Evolutionary conservation across 176 grass and related monocot species (phyloP), one percentile per base, ranked within the genome.

Genomic region (Elaeis guineensis): DNA sequence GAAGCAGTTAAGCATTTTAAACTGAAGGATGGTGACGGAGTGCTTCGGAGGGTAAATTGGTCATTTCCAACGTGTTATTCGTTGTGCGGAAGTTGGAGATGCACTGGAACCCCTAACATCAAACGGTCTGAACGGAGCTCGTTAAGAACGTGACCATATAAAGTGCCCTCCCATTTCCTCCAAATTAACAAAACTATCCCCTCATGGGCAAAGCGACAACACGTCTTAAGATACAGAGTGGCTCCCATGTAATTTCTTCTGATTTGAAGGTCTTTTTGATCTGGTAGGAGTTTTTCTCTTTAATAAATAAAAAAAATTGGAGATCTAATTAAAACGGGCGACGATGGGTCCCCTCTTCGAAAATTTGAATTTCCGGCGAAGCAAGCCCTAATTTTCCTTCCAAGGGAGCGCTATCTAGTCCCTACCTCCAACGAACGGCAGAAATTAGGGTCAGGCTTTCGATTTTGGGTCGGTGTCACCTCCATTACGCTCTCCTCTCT

Each of bases 41-140:
- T 3, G 0, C 35, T 35, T 1, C 1, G 32, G 9, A 44, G 35
- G 35, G 35, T 12, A 44, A 44, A 44, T 44, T 44, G 11, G 35
- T 44, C 14, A 44, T 44, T 44, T 44, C 35, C 35, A 44, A 0
- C 35, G 9, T 12, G 35, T 44, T 44, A 44, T 9, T 12, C 35
- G 35, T 44, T 14, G 9, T 0, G 8, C 3, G 35, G 35, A 44
- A 44, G 35, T 12, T 39, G 35, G 8, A 39, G 8, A 12, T 39
- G 1, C 28, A 7, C 28, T 6, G 28, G 28, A 30, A 73, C 80
- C 69, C 73, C 73, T 81, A 49, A 51, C 71, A 79, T 81, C 89
- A 73, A 82, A 85, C 84, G 77, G 81, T 72, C 62, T 49, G 55
- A 67, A 69, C 73, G 21, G 67, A 61, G 54, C 21, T 11, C 25